phyloP scores from a whole-genome alignment of 2,329 filamentous ascomycete species.

The Trichophaea hybrida region DNA sequence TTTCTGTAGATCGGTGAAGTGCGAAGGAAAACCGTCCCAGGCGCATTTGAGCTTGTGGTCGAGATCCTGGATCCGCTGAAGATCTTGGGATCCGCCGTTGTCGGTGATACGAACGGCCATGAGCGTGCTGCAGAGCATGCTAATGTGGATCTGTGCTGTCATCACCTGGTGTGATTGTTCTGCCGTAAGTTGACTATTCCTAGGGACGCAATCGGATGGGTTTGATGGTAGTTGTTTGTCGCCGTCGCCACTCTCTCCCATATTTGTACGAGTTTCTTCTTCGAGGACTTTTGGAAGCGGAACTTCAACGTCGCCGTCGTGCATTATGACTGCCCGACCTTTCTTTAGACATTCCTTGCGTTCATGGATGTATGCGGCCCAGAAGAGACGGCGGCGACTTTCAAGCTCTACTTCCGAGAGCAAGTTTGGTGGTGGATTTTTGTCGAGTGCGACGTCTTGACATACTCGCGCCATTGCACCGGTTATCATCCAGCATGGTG shows the following conservation, averaged over 20 bases:
- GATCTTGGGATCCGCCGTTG: slow-evolving; percentile 17
- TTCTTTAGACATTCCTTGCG: slow-evolving; percentile 25
- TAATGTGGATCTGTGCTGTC: slow-evolving; percentile 18
- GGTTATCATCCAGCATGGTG: slow-evolving; percentile 27
- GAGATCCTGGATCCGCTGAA: slow-evolving; percentile 13
- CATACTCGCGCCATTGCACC: slow-evolving; percentile 25
- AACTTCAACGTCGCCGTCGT: slow-evolving; percentile 26
- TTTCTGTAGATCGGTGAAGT: slow-evolving; percentile 22
- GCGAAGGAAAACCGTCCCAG: slow-evolving; percentile 20
- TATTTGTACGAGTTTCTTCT: background rate
- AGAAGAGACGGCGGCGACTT: slow-evolving; percentile 25
- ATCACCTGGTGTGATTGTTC: slow-evolving; percentile 13
- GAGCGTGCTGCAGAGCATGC: slow-evolving; percentile 11
- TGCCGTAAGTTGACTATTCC: background rate
- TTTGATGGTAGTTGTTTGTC: background rate
- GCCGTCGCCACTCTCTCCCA: background rate
- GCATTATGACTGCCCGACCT: slow-evolving; percentile 23
- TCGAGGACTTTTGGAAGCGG: slow-evolving; percentile 13
- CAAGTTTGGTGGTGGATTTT: slow-evolving; percentile 18
- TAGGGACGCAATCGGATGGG: background rate
- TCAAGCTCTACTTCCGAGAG: slow-evolving; percentile 24
- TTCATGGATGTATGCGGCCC: slow-evolving; percentile 26
- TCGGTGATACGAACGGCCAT: slow-evolving; percentile 12
- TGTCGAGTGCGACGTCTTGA: slow-evolving; percentile 26
- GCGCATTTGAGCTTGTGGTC: slow-evolving; percentile 21